Evolutionary conservation across 1,284 basidiomycete genomes (phyloP).

Genomic region (Cryptococcus sp.): DNA sequence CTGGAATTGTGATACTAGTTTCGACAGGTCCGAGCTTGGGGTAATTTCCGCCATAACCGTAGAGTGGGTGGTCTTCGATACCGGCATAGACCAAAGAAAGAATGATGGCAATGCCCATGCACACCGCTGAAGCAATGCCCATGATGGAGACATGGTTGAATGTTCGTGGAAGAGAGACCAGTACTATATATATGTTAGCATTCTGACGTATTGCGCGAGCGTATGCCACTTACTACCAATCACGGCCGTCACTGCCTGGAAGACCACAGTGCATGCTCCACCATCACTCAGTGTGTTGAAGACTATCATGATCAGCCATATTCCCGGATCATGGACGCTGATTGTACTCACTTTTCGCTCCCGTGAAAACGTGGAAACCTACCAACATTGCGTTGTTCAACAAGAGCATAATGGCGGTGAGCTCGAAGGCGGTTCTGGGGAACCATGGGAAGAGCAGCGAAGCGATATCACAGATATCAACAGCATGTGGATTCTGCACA

Average conservation of each 20-base stretch:
- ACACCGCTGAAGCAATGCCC: conserved; percentile 49
- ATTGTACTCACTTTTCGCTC: conserved; percentile 32
- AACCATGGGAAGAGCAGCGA: conserved; percentile 48
- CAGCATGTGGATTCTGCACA: conserved; percentile 57
- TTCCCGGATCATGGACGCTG: background rate
- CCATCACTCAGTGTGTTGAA: conserved; percentile 60
- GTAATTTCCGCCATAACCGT: conserved; percentile 40
- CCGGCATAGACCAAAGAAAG: conserved; percentile 56
- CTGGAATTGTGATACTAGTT: conserved; percentile 35
- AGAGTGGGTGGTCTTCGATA: conserved; percentile 49
- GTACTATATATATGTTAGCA: too few relatives aligned
- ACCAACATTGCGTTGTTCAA: conserved; percentile 39
- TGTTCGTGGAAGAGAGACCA: conserved; percentile 56
- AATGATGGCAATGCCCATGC: conserved; percentile 59
- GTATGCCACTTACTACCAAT: conserved; percentile 34
- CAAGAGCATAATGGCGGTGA: conserved; percentile 34
- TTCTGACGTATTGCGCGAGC: conserved; percentile 12
- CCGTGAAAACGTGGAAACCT: conserved; percentile 48
- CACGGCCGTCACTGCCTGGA: conserved; percentile 52
- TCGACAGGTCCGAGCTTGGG: conserved; percentile 31
- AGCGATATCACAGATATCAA: conserved; percentile 64
- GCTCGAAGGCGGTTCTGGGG: conserved; percentile 34
- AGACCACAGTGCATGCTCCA: conserved; percentile 57
- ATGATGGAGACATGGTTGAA: conserved; percentile 53
- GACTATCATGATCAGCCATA: conserved; percentile 16